phyloP scores from a whole-genome alignment of 2,329 filamentous ascomycete genomes.

The Plenodomus lindquistii region DNA sequence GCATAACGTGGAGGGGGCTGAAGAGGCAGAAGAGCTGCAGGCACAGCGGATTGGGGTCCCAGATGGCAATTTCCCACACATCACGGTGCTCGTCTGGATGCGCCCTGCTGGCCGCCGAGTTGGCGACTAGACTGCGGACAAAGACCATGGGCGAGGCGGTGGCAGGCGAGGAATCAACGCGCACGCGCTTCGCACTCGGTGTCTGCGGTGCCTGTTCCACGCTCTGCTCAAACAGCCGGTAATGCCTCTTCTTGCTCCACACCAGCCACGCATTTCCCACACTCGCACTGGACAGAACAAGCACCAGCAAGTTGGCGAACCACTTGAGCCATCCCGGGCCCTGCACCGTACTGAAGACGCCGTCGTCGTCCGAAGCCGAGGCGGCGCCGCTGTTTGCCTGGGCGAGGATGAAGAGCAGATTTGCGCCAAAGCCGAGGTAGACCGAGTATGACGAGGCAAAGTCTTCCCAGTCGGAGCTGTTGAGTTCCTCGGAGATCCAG shows the following conservation, averaged over 20 bases:
- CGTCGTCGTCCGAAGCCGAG: conserved; percentile 62
- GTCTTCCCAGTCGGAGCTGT: conserved; percentile 89
- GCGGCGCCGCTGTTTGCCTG: conserved; percentile 70
- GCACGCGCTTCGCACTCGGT: conserved; percentile 84
- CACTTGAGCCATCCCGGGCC: conserved; percentile 67
- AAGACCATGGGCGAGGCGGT: conserved; percentile 78
- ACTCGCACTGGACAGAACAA: conserved; percentile 69
- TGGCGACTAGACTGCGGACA: conserved; percentile 67
- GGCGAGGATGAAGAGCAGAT: conserved; percentile 79
- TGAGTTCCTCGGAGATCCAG: conserved; percentile 90
- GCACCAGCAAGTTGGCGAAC: conserved; percentile 70
- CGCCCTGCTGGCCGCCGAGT: conserved; percentile 77
- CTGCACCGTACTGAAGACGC: conserved; percentile 71
- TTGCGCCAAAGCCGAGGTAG: conserved; percentile 74
- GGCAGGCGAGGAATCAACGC: conserved; percentile 80
- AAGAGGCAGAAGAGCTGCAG: conserved; percentile 86
- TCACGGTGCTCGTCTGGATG: conserved; percentile 81
- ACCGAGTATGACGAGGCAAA: conserved; percentile 71
- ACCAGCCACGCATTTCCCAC: conserved; percentile 78
- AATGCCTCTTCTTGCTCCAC: conserved; percentile 78
- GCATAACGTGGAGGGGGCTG: conserved; percentile 87
- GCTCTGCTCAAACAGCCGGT: conserved; percentile 86
- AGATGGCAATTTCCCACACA: conserved; percentile 92
- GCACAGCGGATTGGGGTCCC: conserved; percentile 87
- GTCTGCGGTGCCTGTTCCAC: conserved; percentile 78